These are phyloP conservation scores for Ilex paraguariensis DNA, from an alignment of 305 asterid genomes.

Conservation along the genomic window DNA sequence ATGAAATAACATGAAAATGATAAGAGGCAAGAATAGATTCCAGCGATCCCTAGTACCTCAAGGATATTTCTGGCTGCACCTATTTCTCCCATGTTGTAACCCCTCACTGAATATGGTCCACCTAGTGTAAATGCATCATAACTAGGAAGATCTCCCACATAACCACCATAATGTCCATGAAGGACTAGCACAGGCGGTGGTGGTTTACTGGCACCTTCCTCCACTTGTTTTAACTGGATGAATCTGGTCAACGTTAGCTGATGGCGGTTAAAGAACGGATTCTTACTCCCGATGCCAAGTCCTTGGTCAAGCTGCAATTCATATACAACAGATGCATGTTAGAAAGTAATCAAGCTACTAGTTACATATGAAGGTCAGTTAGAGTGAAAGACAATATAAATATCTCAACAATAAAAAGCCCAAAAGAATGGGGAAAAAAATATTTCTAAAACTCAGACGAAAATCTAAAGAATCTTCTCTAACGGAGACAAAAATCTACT, in stretches of 20 bases:
- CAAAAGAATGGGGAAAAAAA: too few relatives aligned
- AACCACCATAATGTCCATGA: slow-evolving; percentile 94
- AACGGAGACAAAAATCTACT: too few relatives aligned
- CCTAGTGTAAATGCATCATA: slow-evolving; percentile 94
- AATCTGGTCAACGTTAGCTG: slow-evolving; percentile 76
- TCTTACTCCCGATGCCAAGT: slow-evolving; percentile 78
- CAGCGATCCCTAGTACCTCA: slow-evolving; percentile 43
- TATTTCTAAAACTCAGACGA: too few relatives aligned
- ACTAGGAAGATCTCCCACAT: slow-evolving; percentile 97
- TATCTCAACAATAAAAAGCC: too few relatives aligned
- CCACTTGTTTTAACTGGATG: slow-evolving; percentile 68
- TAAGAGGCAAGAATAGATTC: background rate
- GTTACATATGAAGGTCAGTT: too few relatives aligned
- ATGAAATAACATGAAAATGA: too few relatives aligned
- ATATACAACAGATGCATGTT: background rate
- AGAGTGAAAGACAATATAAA: too few relatives aligned
- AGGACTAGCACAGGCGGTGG: slow-evolving; percentile 94
- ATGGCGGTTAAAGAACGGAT: slow-evolving; percentile 90
- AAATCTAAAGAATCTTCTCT: too few relatives aligned
- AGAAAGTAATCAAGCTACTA: too few relatives aligned
- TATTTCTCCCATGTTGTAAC: slow-evolving; percentile 97
- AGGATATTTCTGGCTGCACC: slow-evolving; percentile 93
- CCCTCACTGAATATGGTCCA: slow-evolving; percentile 94
- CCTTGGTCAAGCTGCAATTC: slow-evolving; percentile 92
- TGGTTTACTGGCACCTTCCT: slow-evolving; percentile 89